Evolutionary conservation across 2,329 filamentous ascomycete genomes (phyloP).

Genomic region (Simplicillium aogashimaense): DNA sequence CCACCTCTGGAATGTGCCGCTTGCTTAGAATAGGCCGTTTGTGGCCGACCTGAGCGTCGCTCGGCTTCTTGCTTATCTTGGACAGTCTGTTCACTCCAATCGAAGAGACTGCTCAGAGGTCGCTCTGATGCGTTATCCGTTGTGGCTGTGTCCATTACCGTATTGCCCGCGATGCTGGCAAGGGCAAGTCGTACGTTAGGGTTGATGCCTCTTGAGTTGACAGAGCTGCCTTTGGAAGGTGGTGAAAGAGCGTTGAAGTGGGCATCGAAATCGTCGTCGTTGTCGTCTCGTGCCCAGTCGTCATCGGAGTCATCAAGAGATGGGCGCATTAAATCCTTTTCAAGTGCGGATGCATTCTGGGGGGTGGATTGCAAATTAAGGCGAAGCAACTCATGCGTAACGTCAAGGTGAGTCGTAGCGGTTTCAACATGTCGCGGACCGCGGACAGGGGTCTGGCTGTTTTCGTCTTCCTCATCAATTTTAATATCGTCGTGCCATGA

Average conservation of each 20-base stretch:
- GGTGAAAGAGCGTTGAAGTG: slow-evolving; percentile 48
- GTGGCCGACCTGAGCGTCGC: slow-evolving; percentile 53
- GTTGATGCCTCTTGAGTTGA: slow-evolving; percentile 43
- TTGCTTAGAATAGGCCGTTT: slow-evolving; percentile 69
- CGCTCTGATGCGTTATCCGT: slow-evolving; percentile 28
- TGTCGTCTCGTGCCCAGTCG: slow-evolving; percentile 49
- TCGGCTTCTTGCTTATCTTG: slow-evolving; percentile 52
- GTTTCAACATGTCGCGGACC: slow-evolving; percentile 19
- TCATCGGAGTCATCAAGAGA: slow-evolving; percentile 47
- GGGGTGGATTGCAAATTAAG: slow-evolving; percentile 19
- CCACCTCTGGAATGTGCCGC: slow-evolving; percentile 61
- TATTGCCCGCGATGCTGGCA: slow-evolving; percentile 39
- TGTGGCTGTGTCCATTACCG: slow-evolving; percentile 17
- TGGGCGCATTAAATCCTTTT: slow-evolving; percentile 32
- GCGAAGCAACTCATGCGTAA: slow-evolving; percentile 8
- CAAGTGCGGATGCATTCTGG: slow-evolving; percentile 21
- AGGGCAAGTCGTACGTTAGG: slow-evolving; percentile 45
- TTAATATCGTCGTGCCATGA: slow-evolving; percentile 44
- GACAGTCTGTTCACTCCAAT: slow-evolving; percentile 61
- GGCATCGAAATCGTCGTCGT: slow-evolving; percentile 42
- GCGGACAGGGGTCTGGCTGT: slow-evolving; percentile 39
- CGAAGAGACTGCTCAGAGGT: slow-evolving; percentile 61
- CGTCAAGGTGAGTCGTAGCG: slow-evolving; percentile 6
- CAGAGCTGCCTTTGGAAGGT: slow-evolving; percentile 37
- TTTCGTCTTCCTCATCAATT: slow-evolving; percentile 56